phyloP scores from a whole-genome alignment of 179 eudicot genomes.

The Beta lomatogona region DNA sequence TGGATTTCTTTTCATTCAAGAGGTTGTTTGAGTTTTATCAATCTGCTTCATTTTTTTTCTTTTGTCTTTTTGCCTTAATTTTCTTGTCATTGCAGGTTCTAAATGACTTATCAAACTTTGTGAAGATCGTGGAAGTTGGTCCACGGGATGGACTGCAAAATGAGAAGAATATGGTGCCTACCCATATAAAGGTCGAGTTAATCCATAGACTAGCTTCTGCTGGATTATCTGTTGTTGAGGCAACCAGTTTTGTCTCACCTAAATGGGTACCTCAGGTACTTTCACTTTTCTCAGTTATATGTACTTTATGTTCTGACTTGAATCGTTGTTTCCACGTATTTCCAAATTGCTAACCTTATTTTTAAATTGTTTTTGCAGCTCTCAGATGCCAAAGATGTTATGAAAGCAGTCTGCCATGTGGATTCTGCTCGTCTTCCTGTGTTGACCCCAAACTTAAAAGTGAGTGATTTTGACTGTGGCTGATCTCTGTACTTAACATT shows the following conservation, averaged over 20 bases:
- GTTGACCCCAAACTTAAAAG: constrained; percentile 84
- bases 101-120: constrained; percentile 61
- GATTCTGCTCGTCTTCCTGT: constrained; percentile 68
- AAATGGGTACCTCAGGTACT: constrained; percentile 99
- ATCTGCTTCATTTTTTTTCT: not conserved
- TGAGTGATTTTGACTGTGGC: constrained; percentile 25
- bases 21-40: not conserved
- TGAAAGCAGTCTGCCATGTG: constrained; percentile 58
- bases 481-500: not conserved
- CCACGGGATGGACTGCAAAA: constrained; percentile 96
- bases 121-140: constrained; percentile 97
- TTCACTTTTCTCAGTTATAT: not conserved
- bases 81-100: constrained; percentile 39
- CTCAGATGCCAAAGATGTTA: constrained; percentile 93
- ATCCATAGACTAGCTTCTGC: constrained; percentile 67
- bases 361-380: constrained; percentile 50
- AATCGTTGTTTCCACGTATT: no score
- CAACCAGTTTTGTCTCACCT: constrained; percentile 98
- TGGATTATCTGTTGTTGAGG: constrained; percentile 94
- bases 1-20: not conserved
- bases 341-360: not conserved
- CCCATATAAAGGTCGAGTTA: constrained; percentile 73
- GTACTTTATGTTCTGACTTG: not conserved
- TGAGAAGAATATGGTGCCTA: constrained; percentile 84
- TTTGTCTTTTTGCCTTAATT: not conserved